Conservation (phyloP, 1,284 basidiomycete genomes). For the Pseudozyma thailandica region DNA sequence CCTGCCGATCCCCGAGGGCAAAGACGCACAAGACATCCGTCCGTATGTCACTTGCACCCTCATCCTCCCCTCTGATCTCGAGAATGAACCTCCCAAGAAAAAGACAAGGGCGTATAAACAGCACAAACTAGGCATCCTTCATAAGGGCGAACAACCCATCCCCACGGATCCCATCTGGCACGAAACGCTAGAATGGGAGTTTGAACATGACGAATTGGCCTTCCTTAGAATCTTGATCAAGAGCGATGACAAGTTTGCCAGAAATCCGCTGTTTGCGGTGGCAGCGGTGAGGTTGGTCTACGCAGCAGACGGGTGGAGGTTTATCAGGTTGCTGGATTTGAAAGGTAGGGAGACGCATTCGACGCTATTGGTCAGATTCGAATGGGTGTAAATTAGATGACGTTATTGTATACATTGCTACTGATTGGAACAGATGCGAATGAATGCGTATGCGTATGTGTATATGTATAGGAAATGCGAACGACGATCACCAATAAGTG, state of each 20-base stretch:
- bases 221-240: conserved; percentile 60
- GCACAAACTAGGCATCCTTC: conserved; percentile 52
- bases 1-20: conserved; percentile 49
- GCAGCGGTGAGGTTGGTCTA: conserved; percentile 46
- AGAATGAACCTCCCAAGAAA: conserved; percentile 43
- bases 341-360: conserved; percentile 72
- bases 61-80: conserved; percentile 41
- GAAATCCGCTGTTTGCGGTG: conserved; percentile 58
- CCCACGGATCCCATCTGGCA: conserved; percentile 57
- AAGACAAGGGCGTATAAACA: conserved; percentile 57
- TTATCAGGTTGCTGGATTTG: conserved; percentile 73
- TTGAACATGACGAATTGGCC: conserved; percentile 52
- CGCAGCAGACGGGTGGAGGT: conserved; percentile 68
- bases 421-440: neutral
- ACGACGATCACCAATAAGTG: conserved; percentile 44
- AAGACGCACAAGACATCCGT: conserved; percentile 50
- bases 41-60: conserved; percentile 63
- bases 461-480: neutral
- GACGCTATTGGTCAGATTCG: conserved; percentile 51
- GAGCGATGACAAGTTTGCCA: conserved; percentile 58
- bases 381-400: conserved; percentile 30
- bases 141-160: conserved; percentile 51
- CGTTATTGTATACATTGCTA: neutral
- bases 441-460: conserved; percentile 1
- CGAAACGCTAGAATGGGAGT: conserved; percentile 56